phyloP scores from a whole-genome alignment of 148 eudicot genomes.

The Vaccinium darrowii region DNA sequence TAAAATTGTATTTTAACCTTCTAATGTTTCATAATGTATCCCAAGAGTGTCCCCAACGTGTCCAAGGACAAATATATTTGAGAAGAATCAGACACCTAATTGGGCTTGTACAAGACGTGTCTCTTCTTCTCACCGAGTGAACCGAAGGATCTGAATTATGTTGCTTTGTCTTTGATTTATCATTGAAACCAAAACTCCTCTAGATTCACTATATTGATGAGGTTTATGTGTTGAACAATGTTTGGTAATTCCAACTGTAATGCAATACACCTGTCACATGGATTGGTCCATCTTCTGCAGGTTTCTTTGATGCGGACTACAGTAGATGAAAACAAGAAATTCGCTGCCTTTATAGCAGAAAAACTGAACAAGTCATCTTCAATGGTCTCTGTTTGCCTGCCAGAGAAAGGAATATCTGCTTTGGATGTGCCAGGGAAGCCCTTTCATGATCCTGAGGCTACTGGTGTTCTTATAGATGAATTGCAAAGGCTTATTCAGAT shows the following conservation, averaged over 20 bases:
- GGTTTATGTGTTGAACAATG: neutral
- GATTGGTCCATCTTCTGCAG: conserved; percentile 38
- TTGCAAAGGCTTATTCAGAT: conserved; percentile 60
- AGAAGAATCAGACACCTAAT: neutral
- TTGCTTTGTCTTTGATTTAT: neutral
- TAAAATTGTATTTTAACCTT: neutral
- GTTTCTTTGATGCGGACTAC: conserved; percentile 88
- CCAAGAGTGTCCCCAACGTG: neutral
- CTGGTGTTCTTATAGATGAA: conserved; percentile 65
- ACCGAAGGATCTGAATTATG: neutral
- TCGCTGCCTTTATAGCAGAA: conserved; percentile 82
- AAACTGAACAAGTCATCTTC: conserved; percentile 82
- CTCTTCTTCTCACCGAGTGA: neutral
- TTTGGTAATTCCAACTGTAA: neutral
- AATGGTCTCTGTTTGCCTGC: conserved; percentile 74
- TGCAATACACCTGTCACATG: neutral
- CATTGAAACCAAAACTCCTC: neutral
- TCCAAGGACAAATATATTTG: neutral
- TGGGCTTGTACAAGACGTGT: neutral
- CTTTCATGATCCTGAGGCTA: conserved; percentile 83
- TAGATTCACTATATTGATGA: conserved; percentile 1
- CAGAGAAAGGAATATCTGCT: conserved; percentile 91
- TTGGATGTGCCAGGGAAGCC: conserved; percentile 84
- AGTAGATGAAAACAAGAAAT: conserved; percentile 69
- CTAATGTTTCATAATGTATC: neutral